A percentile compares a stretch with the other conserved stretches of the same genome.
phyloP scores from a whole-genome alignment of 129 eudicot genomes.

The Escallonia rubra region DNA sequence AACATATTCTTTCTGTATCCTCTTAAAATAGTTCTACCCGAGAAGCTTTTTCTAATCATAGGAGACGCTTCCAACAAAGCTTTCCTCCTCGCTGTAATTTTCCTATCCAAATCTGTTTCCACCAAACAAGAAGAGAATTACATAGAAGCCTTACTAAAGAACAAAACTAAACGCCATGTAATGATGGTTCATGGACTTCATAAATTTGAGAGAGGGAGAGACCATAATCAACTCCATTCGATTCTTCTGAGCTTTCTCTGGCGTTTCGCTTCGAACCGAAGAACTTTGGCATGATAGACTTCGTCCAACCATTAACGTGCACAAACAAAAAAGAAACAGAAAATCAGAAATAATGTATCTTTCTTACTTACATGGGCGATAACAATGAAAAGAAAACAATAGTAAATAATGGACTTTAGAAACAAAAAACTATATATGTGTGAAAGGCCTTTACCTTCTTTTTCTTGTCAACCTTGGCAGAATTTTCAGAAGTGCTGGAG shows the following conservation, averaged over 20 bases:
- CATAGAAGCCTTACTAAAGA: background rate
- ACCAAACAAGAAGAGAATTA: background rate
- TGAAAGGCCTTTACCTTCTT: slow-evolving; percentile 33
- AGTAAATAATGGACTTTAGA: no score
- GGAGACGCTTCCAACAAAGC: slow-evolving; percentile 31
- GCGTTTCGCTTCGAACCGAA: slow-evolving; percentile 35
- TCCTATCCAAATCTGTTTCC: slow-evolving; percentile 30
- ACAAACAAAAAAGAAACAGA: background rate
- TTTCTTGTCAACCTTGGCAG: slow-evolving; percentile 40
- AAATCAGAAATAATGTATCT: background rate
- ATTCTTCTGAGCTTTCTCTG: slow-evolving; percentile 34
- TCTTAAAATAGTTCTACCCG: slow-evolving; percentile 23
- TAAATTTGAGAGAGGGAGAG: background rate
- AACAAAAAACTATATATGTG: background rate
- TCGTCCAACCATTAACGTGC: background rate
- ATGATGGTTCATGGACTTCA: no score
- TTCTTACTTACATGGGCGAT: background rate
- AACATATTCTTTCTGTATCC: background rate
- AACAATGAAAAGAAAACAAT: background rate
- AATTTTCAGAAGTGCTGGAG: slow-evolving; percentile 31
- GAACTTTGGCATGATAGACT: slow-evolving; percentile 47
- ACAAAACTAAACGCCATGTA: background rate
- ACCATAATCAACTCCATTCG: slow-evolving; percentile 21
- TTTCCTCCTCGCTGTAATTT: slow-evolving; percentile 28
- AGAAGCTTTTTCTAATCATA: slow-evolving; percentile 15